These are phyloP conservation scores for Xanthoparmelia taractica DNA, from an alignment of 495 filamentous ascomycete species.

Conservation along the genomic window DNA sequence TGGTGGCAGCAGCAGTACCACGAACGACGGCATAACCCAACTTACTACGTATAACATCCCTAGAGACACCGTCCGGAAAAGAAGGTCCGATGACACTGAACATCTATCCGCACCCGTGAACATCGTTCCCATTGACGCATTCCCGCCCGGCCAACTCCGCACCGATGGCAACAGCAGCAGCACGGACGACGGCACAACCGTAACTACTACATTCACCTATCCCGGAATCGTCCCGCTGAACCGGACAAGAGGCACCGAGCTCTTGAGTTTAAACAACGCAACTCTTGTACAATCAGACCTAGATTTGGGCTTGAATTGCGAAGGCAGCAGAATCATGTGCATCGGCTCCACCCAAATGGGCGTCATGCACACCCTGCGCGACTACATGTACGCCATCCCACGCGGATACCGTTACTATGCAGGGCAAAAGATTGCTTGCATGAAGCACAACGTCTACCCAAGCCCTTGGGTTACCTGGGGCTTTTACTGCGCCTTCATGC, in stretches of 20 bases:
- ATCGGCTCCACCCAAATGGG: neutral
- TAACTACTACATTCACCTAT: neutral
- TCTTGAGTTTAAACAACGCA: neutral
- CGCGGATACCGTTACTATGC: neutral
- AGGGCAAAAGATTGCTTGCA: conserved; percentile 9
- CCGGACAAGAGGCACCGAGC: neutral
- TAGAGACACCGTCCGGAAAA: neutral
- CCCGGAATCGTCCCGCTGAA: neutral
- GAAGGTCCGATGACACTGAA: neutral
- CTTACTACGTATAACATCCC: neutral
- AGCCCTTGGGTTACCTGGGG: neutral
- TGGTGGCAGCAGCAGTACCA: no score
- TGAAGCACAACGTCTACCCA: neutral
- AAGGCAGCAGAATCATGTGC: neutral
- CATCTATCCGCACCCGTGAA: neutral
- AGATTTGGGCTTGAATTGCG: conserved; percentile 1
- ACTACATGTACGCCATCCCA: conserved; percentile 6
- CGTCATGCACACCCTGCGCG: conserved; percentile 8
- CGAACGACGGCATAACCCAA: neutral
- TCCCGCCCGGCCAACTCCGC: neutral
- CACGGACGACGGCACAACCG: neutral
- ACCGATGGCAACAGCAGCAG: neutral
- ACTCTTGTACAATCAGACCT: neutral
- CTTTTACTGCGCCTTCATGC: conserved; percentile 13
- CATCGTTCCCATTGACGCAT: neutral